Evolutionary conservation across 768 basidiomycete species (phyloP).

Genomic region (Podaxis sp.): DNA sequence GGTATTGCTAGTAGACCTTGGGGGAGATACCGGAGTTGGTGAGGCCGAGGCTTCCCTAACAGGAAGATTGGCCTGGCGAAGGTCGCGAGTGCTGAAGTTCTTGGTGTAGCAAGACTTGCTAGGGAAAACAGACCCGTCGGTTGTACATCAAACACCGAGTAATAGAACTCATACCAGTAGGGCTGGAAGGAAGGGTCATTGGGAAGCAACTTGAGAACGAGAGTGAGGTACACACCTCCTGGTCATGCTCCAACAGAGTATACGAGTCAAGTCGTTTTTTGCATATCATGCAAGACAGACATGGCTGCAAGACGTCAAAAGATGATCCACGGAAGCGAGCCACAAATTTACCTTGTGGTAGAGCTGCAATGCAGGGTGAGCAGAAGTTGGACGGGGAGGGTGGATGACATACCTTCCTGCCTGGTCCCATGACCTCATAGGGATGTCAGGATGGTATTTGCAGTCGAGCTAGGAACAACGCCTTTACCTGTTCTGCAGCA

Average conservation of each 20-base stretch:
- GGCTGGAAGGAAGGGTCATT: slow-evolving; percentile 34
- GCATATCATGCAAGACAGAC: slow-evolving; percentile 76
- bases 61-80: slow-evolving; percentile 71
- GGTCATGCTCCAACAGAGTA: slow-evolving; percentile 79
- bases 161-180: slow-evolving; percentile 43
- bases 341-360: slow-evolving; percentile 66
- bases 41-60: slow-evolving; percentile 21
- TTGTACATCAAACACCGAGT: background rate
- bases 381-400: background rate
- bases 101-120: slow-evolving; percentile 85
- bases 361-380: slow-evolving; percentile 40
- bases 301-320: slow-evolving; percentile 47
- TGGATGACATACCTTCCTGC: slow-evolving; percentile 65
- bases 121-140: slow-evolving; percentile 13
- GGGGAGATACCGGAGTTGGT: slow-evolving; percentile 26
- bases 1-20: slow-evolving; percentile 20
- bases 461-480: background rate
- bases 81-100: slow-evolving; percentile 74
- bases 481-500: slow-evolving; percentile 80
- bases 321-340: background rate
- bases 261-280: slow-evolving; percentile 77
- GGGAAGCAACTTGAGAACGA: background rate
- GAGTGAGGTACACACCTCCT: slow-evolving; percentile 52
- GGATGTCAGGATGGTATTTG: slow-evolving; percentile 12
- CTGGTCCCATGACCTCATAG: slow-evolving; percentile 77